Percentiles rank a stretch among this genome's conserved stretches.
These are phyloP conservation scores for Chrysanthemum makinoi DNA, from an alignment of 129 eudicot species.

Conservation along the genomic window DNA sequence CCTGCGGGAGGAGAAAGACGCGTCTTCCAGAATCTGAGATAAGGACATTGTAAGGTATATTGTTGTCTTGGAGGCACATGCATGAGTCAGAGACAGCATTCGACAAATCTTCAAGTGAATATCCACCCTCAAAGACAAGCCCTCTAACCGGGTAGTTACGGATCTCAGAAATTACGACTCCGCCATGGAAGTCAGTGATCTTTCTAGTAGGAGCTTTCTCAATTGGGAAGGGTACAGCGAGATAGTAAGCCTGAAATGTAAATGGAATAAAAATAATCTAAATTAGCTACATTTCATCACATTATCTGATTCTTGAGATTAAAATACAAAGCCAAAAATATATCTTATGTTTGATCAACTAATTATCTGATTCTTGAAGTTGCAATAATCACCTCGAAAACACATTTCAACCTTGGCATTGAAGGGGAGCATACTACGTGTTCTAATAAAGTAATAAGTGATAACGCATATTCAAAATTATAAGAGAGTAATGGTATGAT, in stretches of 20 bases:
- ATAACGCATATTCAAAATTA: neutral
- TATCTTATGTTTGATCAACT: conserved; percentile 4
- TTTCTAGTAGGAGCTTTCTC: conserved; percentile 81
- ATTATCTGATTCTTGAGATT: neutral
- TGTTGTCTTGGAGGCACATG: conserved; percentile 90
- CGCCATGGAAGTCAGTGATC: conserved; percentile 51
- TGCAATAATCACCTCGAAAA: neutral
- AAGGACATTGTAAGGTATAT: conserved; percentile 90
- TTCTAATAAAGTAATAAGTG: neutral
- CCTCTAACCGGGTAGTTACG: conserved; percentile 83
- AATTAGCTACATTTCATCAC: conserved; percentile 3
- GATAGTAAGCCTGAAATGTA: conserved; percentile 67
- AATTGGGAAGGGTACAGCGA: conserved; percentile 79
- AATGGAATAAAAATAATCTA: conserved; percentile 13
- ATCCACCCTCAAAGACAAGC: conserved; percentile 84
- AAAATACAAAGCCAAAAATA: neutral
- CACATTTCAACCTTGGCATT: neutral
- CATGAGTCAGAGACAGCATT: conserved; percentile 76
- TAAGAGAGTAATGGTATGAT: neutral
- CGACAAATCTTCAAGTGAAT: conserved; percentile 61
- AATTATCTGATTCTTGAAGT: neutral
- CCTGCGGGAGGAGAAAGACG: conserved; percentile 95
- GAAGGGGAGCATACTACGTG: neutral
- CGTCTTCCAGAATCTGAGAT: conserved; percentile 85
- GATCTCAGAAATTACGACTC: conserved; percentile 68